Conservation (phyloP, 1,284 basidiomycete genomes). For the Microbotryomycetes sp. region DNA sequence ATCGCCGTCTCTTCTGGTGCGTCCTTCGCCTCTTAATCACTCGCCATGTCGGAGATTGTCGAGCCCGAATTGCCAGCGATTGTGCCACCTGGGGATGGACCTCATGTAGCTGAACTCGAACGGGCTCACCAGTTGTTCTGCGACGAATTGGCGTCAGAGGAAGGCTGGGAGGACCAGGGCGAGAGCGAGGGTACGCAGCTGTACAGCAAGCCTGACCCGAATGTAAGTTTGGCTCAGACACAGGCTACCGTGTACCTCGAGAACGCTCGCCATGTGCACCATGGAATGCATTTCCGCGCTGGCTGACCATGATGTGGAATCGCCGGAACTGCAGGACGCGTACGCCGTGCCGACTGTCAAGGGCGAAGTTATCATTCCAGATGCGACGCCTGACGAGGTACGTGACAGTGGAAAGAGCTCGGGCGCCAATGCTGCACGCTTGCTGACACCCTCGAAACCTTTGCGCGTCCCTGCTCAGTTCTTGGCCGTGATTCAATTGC, state of each 20-base stretch:
- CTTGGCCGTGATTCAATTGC: conserved; percentile 16
- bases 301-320: too few species aligned
- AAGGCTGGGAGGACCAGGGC: conserved; percentile 22
- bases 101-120: conserved; percentile 2
- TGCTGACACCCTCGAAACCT: too few species aligned
- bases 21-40: too few species aligned
- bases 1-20: too few species aligned
- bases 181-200: conserved; percentile 19
- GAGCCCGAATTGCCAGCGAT: neutral
- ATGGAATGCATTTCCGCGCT: too few species aligned
- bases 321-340: too few species aligned
- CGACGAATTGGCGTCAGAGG: conserved; percentile 4
- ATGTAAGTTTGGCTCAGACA: too few species aligned
- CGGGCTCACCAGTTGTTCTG: conserved; percentile 5
- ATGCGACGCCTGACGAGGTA: conserved; percentile 9
- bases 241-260: too few species aligned
- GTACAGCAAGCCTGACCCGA: conserved; percentile 1
- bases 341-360: conserved; percentile 25
- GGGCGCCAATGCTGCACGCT: too few species aligned
- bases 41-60: neutral
- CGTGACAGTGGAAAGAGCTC: neutral
- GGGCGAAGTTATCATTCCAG: conserved; percentile 15
- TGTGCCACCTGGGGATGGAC: neutral
- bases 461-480: conserved; percentile 2
- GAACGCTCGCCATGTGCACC: too few species aligned